These are phyloP conservation scores for Sporisorium sorghi DNA, from an alignment of 1,284 basidiomycete species.

Conservation along the genomic window DNA sequence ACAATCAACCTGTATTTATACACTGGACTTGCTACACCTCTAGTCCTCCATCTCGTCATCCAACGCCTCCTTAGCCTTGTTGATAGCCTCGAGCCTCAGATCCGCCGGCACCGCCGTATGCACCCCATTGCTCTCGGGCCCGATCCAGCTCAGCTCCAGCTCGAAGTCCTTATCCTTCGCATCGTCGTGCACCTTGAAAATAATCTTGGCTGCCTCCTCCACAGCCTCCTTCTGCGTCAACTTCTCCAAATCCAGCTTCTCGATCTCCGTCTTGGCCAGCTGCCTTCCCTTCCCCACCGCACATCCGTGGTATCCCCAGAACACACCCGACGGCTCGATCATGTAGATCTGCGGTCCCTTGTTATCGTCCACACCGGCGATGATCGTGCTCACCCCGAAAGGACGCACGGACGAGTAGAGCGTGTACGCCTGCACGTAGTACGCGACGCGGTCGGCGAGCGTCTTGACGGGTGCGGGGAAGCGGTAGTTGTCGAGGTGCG, in stretches of 20 bases:
- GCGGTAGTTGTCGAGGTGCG: constrained; percentile 81
- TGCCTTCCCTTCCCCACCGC: constrained; percentile 97
- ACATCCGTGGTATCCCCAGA: constrained; percentile 74
- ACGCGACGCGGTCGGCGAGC: constrained; percentile 84
- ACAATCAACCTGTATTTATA: not conserved
- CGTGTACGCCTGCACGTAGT: constrained; percentile 94
- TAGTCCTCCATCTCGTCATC: constrained; percentile 84
- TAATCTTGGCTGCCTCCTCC: constrained; percentile 71
- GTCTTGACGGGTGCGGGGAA: constrained; percentile 83
- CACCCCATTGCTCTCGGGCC: constrained; percentile 82
- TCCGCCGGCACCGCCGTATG: constrained; percentile 88
- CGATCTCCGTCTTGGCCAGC: constrained; percentile 96
- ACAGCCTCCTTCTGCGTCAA: constrained; percentile 73
- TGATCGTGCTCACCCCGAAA: constrained; percentile 92
- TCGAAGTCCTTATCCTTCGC: constrained; percentile 98
- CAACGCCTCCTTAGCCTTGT: constrained; percentile 86
- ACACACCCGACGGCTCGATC: constrained; percentile 94
- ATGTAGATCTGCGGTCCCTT: constrained; percentile 81
- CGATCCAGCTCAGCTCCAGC: constrained; percentile 96
- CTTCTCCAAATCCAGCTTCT: constrained; percentile 88
- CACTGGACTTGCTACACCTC: not conserved
- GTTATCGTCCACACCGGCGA: constrained; percentile 88
- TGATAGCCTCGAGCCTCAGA: constrained; percentile 83
- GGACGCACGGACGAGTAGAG: constrained; percentile 97
- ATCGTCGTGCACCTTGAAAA: constrained; percentile 97